Base-by-base conservation (phyloP, 176 grass and related monocot genomes). In the Dactylis glomerata region DNA sequence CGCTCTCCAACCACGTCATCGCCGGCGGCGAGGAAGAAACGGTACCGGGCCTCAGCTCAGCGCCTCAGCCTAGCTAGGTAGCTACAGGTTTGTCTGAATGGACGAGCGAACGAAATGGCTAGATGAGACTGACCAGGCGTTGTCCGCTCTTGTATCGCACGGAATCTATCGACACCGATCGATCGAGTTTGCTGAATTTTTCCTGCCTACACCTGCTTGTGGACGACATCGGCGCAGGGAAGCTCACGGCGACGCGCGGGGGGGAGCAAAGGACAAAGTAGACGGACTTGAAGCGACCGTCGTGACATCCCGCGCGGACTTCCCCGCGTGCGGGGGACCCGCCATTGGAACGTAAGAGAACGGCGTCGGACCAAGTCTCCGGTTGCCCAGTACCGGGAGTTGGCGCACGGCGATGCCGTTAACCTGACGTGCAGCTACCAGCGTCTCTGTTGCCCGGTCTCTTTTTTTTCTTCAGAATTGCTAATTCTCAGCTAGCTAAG, bases 1-100 rank as follows among this genome's bases (percentile, higher is more conserved):
- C 32, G 78, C 42, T 82, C 64, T 82, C 64, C 73, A 74, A 72
- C 88, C 56, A 73, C 54, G 55, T 49, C 88, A 90, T 90, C 73
- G 65, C 77, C 77, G 36, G 50, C 67, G 40, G 28, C 61, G 67
- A 17, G 4, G 44, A 50, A 30, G 28, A 20, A 73, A 10, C 15
- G 1, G 68, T 40, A 74, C 15, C 12, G 64, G 51, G 2, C 11
- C 26, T 62, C 26, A n/a, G 37, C 0, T 40, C 37, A 40, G 37
- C 37, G 37, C 37, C 37, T 42, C 41, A 36, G 32, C 3, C 32
- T 9, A 52, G 47, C 47, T 30, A 32, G 71, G 30, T 13, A 16
- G 24, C 26, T 31, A 14, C 12, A 33, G 33, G 32, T 27, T 54
- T 13, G 36, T 36, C 11, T 17, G 49, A 13, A 9, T 20, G 79